Percentiles rank a stretch among this genome's conserved stretches.
phyloP scores from a whole-genome alignment of 2,329 filamentous ascomycete genomes.

The Chaetomiaceae sp. region DNA sequence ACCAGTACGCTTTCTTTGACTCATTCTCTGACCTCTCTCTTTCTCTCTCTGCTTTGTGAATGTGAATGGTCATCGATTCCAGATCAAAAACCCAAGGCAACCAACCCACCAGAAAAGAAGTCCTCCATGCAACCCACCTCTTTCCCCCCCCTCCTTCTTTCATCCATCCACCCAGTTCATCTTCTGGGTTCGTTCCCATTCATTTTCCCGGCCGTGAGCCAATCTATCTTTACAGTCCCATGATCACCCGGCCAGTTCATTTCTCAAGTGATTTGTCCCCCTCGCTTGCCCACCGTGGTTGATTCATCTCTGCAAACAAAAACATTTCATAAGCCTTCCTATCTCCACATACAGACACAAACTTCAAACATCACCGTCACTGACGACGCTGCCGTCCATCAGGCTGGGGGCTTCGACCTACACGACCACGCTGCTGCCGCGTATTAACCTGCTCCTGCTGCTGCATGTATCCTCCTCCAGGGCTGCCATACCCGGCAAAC shows the following conservation, averaged over 20 bases:
- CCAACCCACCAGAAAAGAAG: not conserved
- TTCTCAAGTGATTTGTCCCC: no score
- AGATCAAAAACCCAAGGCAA: not conserved
- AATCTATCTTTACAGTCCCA: not conserved
- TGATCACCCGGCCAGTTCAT: not conserved
- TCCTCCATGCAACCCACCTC: not conserved
- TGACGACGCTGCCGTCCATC: slow-evolving; percentile 29
- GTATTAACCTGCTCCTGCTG: slow-evolving; percentile 46
- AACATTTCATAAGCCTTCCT: not conserved
- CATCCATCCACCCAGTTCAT: no score
- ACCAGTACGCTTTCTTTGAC: not conserved
- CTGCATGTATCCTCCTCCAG: slow-evolving; percentile 50
- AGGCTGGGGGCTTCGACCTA: slow-evolving; percentile 42
- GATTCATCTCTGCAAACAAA: not conserved
- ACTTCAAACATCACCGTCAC: slow-evolving; percentile 1
- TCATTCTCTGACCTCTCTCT: not conserved
- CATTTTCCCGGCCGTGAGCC: not conserved
- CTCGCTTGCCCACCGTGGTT: no score
- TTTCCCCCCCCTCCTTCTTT: not conserved
- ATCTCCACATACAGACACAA: not conserved
- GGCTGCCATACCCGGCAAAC: slow-evolving; percentile 37
- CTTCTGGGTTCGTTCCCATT: not conserved
- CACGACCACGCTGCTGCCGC: slow-evolving; percentile 58
- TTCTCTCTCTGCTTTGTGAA: not conserved
- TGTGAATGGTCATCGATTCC: no score